Percentiles rank a stretch among this genome's conserved stretches.
phyloP scores from a whole-genome alignment of 2,329 filamentous ascomycete genomes.

The Epichloe sylvatica region DNA sequence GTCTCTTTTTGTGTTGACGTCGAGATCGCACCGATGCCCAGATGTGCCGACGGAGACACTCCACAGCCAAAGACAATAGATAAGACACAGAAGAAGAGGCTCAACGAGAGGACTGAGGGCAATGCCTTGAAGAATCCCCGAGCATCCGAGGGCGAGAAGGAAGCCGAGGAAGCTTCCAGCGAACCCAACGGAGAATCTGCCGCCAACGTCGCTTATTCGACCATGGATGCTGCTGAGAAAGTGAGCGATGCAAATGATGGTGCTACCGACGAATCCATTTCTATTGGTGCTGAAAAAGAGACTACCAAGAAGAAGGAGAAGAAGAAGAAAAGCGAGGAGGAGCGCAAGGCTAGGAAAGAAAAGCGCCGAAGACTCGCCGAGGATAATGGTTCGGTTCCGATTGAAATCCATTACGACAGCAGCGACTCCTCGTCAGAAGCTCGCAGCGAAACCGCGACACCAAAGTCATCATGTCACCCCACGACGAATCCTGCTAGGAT shows the following conservation, averaged over 20 bases:
- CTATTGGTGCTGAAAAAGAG: constrained; percentile 23
- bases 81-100: constrained; percentile 43
- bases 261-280: constrained; percentile 8
- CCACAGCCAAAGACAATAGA: constrained; percentile 27
- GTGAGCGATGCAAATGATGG: constrained; percentile 15
- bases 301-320: constrained; percentile 73
- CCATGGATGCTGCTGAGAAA: constrained; percentile 1
- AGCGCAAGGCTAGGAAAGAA: constrained; percentile 83
- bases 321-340: constrained; percentile 83
- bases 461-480: constrained; percentile 33
- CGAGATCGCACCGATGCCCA: constrained; percentile 80
- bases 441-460: constrained; percentile 8
- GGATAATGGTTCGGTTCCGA: constrained; percentile 72
- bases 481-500: constrained; percentile 87
- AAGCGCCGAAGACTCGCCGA: constrained; percentile 74
- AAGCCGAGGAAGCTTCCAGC: constrained; percentile 18
- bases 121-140: constrained; percentile 57
- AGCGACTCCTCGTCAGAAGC: constrained; percentile 40
- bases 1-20: constrained; percentile 96
- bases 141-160: constrained; percentile 36
- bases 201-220: not conserved
- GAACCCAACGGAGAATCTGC: not conserved
- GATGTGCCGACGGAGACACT: constrained; percentile 51
- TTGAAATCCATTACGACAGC: constrained; percentile 65
- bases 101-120: constrained; percentile 58